Conservation (phyloP, 805 yeast species). For the Suhomyces kilbournensis region DNA sequence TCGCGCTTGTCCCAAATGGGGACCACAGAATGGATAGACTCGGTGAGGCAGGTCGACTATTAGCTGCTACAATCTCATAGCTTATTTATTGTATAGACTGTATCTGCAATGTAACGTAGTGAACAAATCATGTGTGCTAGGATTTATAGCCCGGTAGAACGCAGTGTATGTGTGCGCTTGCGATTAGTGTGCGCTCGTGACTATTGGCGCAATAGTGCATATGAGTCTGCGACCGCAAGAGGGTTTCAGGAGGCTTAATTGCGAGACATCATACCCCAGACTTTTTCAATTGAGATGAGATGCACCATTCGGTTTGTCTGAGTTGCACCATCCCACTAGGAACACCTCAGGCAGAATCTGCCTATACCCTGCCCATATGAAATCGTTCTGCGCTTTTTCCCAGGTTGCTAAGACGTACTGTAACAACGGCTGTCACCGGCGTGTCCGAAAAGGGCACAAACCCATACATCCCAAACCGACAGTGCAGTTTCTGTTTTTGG, state of each 20-base stretch:
- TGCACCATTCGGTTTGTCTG: background rate
- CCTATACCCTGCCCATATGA: background rate
- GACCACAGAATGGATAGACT: slow-evolving; percentile 87
- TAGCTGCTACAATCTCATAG: background rate
- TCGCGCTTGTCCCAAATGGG: slow-evolving; percentile 92
- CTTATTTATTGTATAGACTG: background rate
- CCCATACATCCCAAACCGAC: background rate
- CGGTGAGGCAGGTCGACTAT: slow-evolving; percentile 9
- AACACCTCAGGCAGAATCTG: background rate
- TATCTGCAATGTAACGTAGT: background rate
- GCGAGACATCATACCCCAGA: background rate
- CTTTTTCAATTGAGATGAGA: background rate
- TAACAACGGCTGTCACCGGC: background rate
- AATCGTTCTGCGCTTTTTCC: background rate
- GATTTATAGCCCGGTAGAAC: background rate
- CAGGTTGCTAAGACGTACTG: background rate
- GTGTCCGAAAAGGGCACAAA: background rate
- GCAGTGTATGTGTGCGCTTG: background rate
- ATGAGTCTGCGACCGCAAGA: background rate
- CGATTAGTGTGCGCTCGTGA: background rate
- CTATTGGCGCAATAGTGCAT: background rate
- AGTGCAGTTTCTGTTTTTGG: background rate
- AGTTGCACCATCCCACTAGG: background rate
- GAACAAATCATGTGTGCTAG: background rate
- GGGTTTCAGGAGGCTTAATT: background rate